Evolutionary conservation across 2,329 filamentous ascomycete genomes (phyloP).

Genomic region (Colletotrichum orbiculare): DNA sequence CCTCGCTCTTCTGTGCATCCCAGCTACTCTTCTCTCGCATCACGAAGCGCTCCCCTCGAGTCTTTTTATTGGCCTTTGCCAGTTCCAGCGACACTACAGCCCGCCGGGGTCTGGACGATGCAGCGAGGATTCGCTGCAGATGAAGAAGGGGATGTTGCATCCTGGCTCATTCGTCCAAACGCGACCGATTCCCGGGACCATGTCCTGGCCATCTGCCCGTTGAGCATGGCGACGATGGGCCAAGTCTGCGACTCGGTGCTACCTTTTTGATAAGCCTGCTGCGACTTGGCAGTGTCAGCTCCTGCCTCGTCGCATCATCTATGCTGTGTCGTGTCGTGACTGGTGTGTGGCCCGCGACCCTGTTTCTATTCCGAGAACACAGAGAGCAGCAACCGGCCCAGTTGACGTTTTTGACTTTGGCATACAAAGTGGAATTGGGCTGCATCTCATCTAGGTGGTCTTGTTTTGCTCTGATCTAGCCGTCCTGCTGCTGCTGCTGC

Average conservation of each 20-base stretch:
- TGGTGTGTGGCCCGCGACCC: conserved; percentile 11
- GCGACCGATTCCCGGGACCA: conserved; percentile 23
- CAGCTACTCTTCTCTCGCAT: no score
- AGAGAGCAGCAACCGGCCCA: not conserved
- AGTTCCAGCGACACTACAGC: no score
- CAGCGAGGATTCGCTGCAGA: not conserved
- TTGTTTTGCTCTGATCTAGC: not conserved
- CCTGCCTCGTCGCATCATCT: conserved; percentile 19
- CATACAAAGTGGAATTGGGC: conserved; percentile 19
- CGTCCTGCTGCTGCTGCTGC: conserved; percentile 2
- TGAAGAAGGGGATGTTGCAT: not conserved
- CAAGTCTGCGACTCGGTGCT: conserved; percentile 33
- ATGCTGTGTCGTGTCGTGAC: no score
- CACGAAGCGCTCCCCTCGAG: no score
- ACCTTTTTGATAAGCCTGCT: conserved; percentile 30
- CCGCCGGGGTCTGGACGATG: no score
- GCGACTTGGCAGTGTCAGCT: conserved; percentile 37
- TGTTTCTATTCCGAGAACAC: conserved; percentile 32
- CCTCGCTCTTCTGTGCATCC: no score
- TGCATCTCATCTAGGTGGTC: conserved; percentile 23
- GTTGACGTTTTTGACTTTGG: conserved; percentile 22
- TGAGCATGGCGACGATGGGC: conserved; percentile 32
- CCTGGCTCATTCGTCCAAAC: conserved; percentile 12
- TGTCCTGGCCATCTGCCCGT: conserved; percentile 22
- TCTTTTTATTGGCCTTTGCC: no score